Base-by-base conservation (phyloP, 2,329 filamentous ascomycete species). In the Diaporthe aspalathi region DNA sequence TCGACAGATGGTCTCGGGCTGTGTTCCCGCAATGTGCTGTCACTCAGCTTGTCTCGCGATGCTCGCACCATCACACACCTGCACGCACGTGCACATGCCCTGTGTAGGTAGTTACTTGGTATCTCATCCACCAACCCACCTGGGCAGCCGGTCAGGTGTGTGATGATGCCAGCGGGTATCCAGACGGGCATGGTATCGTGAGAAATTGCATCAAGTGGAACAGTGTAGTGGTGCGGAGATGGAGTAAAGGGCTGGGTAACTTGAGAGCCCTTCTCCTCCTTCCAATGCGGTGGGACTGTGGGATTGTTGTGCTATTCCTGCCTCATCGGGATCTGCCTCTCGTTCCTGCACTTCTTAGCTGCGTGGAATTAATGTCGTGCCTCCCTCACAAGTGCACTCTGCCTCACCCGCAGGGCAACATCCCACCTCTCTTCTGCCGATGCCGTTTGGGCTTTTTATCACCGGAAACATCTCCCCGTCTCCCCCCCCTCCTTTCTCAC, bases 361-460 rank as follows among this genome's bases (percentile, higher is more conserved):
- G 29, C 29, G 60, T 49, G 16, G n/a, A 17, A 43, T 57, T 52
- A 27, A 16, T 70, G 68, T 54, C 35, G 56, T 70, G 47, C 24
- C 45, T 66, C 57, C 56, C 24, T 54, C 47, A 20, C 35, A n/a
- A n/a, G n/a, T n/a, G n/a, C 32, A 5, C 14, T 68, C 14, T 47
- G n/a, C 50, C 38, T 71, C 66, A 35, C 17, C 63, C 16, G 54
- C n/a, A 45, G 20, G 47, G 54, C 38, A 11, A 56, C 56, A 29
- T 53, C 12, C 62, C 69, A 63, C 27, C 14, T 24, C 27, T 20
- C 16, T 63, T 45, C 22, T 17, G n/a, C 32, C 60, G 17, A 27
- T 35, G 16, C 38, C 24, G n/a, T n/a, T n/a, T n/a, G n/a, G 7
- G 5, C 35, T 20, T 60, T 22, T 14, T 17, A n/a, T 27, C 45